A percentile compares a stretch with the other conserved stretches of the same genome.
Evolutionary conservation across 2,329 filamentous ascomycete species (phyloP).

Genomic region (Magnaporthiopsis rhizophila): DNA sequence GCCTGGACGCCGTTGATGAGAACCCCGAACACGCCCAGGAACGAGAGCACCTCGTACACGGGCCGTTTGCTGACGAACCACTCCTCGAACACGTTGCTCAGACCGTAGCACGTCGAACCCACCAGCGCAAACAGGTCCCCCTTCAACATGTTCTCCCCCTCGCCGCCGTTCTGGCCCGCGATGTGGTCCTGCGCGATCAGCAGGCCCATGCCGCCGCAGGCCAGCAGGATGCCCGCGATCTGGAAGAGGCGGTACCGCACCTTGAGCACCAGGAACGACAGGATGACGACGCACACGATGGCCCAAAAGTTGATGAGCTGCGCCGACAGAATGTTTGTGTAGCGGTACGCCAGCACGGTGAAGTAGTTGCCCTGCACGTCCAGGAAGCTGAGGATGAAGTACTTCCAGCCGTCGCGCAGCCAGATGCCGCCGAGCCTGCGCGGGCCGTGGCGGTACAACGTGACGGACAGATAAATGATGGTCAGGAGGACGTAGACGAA

Average conservation of each 20-base stretch:
- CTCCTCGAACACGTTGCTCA: constrained; percentile 88
- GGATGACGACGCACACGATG: constrained; percentile 80
- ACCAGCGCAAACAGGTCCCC: constrained; percentile 88
- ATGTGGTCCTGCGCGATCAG: constrained; percentile 84
- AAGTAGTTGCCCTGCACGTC: constrained; percentile 99
- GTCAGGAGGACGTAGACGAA: constrained; percentile 89
- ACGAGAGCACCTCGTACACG: constrained; percentile 87
- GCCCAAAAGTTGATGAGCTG: constrained; percentile 99
- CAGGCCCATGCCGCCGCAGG: constrained; percentile 83
- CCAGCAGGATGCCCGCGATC: constrained; percentile 78
- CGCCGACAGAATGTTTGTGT: constrained; percentile 86
- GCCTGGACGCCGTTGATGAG: constrained; percentile 88
- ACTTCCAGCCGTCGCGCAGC: constrained; percentile 77
- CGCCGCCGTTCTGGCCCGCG: constrained; percentile 63
- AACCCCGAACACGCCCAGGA: constrained; percentile 80
- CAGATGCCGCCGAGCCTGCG: constrained; percentile 60
- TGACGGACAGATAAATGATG: constrained; percentile 71
- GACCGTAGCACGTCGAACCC: constrained; percentile 84
- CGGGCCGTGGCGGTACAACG: constrained; percentile 71
- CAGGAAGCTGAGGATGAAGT: constrained; percentile 83
- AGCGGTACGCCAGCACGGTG: constrained; percentile 84
- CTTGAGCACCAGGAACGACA: constrained; percentile 74
- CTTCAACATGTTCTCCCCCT: constrained; percentile 65
- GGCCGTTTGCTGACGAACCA: constrained; percentile 83
- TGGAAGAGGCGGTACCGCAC: constrained; percentile 89